Evolutionary conservation across 345 rosid species (phyloP), one percentile per base, ranked within the genome.

Genomic region (Eutrema heterophyllum): DNA sequence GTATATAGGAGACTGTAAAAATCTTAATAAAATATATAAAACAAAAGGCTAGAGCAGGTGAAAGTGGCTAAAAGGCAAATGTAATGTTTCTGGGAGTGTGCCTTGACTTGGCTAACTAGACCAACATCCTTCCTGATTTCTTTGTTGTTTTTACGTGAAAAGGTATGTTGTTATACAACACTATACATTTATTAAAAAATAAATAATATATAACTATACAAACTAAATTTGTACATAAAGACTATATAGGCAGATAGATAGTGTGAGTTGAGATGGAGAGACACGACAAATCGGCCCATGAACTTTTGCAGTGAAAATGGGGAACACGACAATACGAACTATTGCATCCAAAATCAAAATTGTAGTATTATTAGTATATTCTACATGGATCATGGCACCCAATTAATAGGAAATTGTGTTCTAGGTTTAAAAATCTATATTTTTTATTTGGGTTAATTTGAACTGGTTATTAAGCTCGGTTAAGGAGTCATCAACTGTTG

Each of bases 221-320:
- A 8, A 43, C 21, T 5, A 16, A 26, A 72, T 44, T 43, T 36
- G 16, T 58, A 36, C 11, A 56, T 27, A 24, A 41, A 26, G 49
- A 36, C 36, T 65, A 29, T 54, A 35, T 48, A 29, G 13, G 18
- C 18, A 9, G 30, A 16, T 38, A n/a, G 32, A 41, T 54, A 33
- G 51, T 40, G 66, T 44, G 18, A 3, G 43, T 59, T 67, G 15
- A 60, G 29, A 38, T 49, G 70, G 39, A 66, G 52, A 46, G 68
- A 71, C 15, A 2, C 26, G 64, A 48, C 70, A 45, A 54, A 21
- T 55, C 53, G 72, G 30, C 84, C 87, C 90, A 82, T 80, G 24
- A 78, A 40, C 67, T 68, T 50, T 9, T 90, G 92, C 62, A 84
- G 79, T 79, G 46, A 13, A 63, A 80, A 77, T 80, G 80, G 90